Base-by-base conservation (phyloP, 2,329 filamentous ascomycete genomes). In the Verticillium nubilum region DNA sequence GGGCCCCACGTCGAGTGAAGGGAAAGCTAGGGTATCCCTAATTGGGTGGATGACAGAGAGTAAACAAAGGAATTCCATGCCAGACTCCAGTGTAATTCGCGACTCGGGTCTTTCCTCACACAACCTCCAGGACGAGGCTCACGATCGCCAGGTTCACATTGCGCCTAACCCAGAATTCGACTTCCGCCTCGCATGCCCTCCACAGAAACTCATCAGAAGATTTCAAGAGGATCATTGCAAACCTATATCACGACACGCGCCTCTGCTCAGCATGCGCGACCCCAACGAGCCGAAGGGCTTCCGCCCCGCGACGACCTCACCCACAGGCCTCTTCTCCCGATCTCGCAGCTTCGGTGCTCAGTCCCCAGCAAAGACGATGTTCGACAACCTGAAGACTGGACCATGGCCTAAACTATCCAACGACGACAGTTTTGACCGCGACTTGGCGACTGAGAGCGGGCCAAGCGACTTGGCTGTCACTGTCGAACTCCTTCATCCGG, bases 401-500 rank as follows among this genome's bases (percentile, higher is more conserved):
- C 3, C 19, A 4, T 12, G 42, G 42, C 5, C 9, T 23, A 19
- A 2, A 25, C 7, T 10, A 12, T 23, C 42, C 12, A 19, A 23
- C n/a, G n/a, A 50, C 2, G 13, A 12, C 5, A 25, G 3, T 19
- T 10, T 25, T 19, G 42, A 23, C 10, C 42, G n/a, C 42, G 42
- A 50, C 19, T n/a, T 9, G 42, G 42, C 23, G 5, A 7, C 10
- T 23, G 42, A 23, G 7, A 50, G 7, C 42, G 25, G 25, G 19
- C 7, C n/a, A 23, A 23, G n/a, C 42, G 19, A 23, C 42, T 4
- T 50, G 6, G 9, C n/a, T 19, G 19, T 12, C 42, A 23, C 7
- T 10, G 19, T 26, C 15, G 12, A 13, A 31, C 56, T 75, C 29
- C 71, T 68, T 27, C 71, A 72, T 15, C 68, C 54, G 33, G 54